Base-by-base conservation (phyloP, 495 filamentous ascomycete species). In the Penicillium soppii region DNA sequence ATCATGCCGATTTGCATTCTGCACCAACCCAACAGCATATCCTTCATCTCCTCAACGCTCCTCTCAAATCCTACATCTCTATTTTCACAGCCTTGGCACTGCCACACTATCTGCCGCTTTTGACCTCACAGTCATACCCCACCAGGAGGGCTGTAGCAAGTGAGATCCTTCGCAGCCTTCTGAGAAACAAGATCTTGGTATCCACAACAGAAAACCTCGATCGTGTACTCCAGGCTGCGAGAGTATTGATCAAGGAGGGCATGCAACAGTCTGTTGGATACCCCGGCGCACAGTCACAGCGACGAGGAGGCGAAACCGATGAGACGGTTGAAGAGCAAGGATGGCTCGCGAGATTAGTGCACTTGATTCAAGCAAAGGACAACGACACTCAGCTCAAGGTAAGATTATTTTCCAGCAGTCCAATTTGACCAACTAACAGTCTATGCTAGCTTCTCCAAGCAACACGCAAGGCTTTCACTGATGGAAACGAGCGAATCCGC, bases 291-390 rank as follows among this genome's bases (percentile, higher is more conserved):
- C 85, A 88, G 43, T 63, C 80, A 2, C 81, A 84, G 46, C 71
- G 71, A 69, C 86, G 79, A 62, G 87, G 73, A 50, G 77, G 66
- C 40, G 87, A 95, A 56, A 97, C 95, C 1, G 95, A 97, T 33
- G 94, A 98, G 69, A 97, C 92, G 0, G 83, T 97, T 53, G 92
- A 97, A 68, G 94, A 97, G 69, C 94, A 98, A 77, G 94, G 94
- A 29, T 95, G 91, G 87, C 74, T 98, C 41, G 94, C 95, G 35
- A 79, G 95, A 61, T 81, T 98, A 47, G 83, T 96, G 17, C 95
- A 98, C 70, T 75, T 97, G 25, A 82, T 98, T 25, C 75, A 91
- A 51, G 85, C 82, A 12, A 75, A 88, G 19, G 80, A 92, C 61
- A 97, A 98, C 59, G 91, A 95, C 58, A 95, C 88, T 0, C 94